Conservation (phyloP, 345 rosid genomes). For the Syzygium aqueum region DNA sequence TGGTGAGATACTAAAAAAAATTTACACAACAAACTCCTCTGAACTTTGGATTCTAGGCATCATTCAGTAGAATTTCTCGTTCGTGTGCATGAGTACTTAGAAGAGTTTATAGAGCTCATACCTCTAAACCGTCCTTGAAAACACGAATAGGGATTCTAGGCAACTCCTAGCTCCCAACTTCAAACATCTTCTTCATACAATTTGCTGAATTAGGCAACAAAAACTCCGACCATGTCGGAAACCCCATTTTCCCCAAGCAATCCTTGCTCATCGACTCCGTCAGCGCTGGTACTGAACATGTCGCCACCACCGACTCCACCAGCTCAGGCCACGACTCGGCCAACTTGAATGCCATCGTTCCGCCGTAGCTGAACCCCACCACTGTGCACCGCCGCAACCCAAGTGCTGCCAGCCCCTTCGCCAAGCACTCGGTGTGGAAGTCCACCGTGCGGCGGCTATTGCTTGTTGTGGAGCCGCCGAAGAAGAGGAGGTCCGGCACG, state of each 20-base stretch:
- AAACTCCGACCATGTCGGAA: constrained; percentile 15
- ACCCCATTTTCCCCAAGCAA: constrained; percentile 7
- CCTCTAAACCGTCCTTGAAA: constrained; percentile 19
- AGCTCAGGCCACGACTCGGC: constrained; percentile 25
- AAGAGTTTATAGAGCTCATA: background rate
- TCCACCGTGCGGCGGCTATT: constrained; percentile 9
- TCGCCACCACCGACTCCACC: constrained; percentile 28
- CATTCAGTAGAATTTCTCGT: background rate
- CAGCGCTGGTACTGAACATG: constrained; percentile 13
- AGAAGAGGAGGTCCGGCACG: constrained; percentile 45
- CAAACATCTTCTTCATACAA: constrained; percentile 1
- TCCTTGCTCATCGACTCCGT: constrained; percentile 21
- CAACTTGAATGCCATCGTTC: constrained; percentile 35
- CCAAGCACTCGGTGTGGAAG: constrained; percentile 37
- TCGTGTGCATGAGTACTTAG: background rate
- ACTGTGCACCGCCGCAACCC: constrained; percentile 27
- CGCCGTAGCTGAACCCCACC: constrained; percentile 39
- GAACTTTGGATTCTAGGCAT: too few relatives aligned
- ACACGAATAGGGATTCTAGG: constrained; percentile 11
- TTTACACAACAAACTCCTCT: too few relatives aligned
- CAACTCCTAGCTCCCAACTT: background rate
- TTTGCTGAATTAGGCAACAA: constrained; percentile 19
- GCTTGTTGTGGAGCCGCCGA: constrained; percentile 32
- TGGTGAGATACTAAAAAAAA: too few relatives aligned
- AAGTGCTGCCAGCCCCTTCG: constrained; percentile 19